Conservation (phyloP, 176 grass and related monocot genomes). For the Themeda triandra region DNA sequence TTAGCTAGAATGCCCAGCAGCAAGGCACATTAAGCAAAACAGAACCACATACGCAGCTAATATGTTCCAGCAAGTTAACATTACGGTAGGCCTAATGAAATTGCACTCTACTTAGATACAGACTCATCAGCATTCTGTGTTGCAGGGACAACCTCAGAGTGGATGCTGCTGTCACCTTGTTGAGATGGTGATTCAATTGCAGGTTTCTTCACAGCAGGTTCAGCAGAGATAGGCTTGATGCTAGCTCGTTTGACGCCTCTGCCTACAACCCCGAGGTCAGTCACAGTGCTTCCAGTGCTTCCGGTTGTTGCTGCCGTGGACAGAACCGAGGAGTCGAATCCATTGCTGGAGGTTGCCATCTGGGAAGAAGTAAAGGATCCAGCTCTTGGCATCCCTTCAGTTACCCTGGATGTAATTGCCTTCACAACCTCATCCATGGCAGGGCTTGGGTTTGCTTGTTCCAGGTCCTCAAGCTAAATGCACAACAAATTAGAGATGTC, state of each 20-base stretch:
- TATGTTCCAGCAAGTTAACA: slow-evolving; percentile 22
- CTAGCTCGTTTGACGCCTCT: slow-evolving; percentile 86
- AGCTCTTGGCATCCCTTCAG: slow-evolving; percentile 34
- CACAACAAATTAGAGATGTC: slow-evolving; percentile 22
- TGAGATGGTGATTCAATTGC: slow-evolving; percentile 26
- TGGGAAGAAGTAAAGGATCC: slow-evolving; percentile 62
- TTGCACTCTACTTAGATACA: slow-evolving; percentile 31
- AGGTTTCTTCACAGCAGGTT: slow-evolving; percentile 41
- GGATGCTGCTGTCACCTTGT: slow-evolving; percentile 36
- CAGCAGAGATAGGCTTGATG: slow-evolving; percentile 45
- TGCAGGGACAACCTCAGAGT: slow-evolving; percentile 1
- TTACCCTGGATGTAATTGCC: slow-evolving; percentile 32
- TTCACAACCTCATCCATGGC: slow-evolving; percentile 44
- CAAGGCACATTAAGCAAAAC: neutral
- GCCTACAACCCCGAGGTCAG: slow-evolving; percentile 86
- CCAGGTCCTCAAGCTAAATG: slow-evolving; percentile 89
- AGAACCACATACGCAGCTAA: neutral
- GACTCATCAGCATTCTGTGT: slow-evolving; percentile 24
- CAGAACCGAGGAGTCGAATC: slow-evolving; percentile 72
- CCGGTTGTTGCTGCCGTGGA: slow-evolving; percentile 57
- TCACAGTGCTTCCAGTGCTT: slow-evolving; percentile 67
- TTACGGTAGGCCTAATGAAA: neutral
- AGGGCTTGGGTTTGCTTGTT: slow-evolving; percentile 58
- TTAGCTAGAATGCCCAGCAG: neutral
- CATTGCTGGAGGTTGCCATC: slow-evolving; percentile 56